A percentile compares a stretch with the other conserved stretches of the same genome.
phyloP scores from a whole-genome alignment of 805 yeast species.

The Wickerhamomyces bovis region DNA sequence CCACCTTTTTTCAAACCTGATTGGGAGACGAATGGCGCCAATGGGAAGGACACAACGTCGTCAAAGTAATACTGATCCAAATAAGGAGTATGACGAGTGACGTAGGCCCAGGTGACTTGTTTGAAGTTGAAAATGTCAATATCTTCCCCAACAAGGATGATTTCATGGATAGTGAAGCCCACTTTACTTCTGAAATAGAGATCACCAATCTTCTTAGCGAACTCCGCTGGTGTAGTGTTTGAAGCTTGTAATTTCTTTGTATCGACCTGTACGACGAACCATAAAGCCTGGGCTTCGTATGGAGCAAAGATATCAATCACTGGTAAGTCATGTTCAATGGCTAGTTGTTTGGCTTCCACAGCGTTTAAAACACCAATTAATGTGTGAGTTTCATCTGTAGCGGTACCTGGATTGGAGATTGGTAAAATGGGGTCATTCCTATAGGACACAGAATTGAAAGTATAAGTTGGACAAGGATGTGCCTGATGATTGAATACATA shows the following conservation, averaged over 20 bases:
- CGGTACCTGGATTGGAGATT: slow-evolving; percentile 24
- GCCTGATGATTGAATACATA: slow-evolving; percentile 20
- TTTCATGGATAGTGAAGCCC: slow-evolving; percentile 21
- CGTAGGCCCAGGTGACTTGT: slow-evolving; percentile 25
- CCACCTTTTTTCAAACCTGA: slow-evolving; percentile 17
- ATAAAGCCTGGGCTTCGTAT: slow-evolving; percentile 23
- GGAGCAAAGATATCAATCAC: slow-evolving; percentile 23
- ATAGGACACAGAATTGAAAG: slow-evolving; percentile 19
- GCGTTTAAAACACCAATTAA: slow-evolving; percentile 22
- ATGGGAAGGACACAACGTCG: slow-evolving; percentile 18
- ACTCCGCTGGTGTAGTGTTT: slow-evolving; percentile 16
- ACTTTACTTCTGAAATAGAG: slow-evolving; percentile 12
- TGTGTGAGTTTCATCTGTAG: slow-evolving; percentile 26
- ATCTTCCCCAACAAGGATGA: slow-evolving; percentile 24
- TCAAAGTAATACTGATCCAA: slow-evolving; percentile 18
- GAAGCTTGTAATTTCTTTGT: slow-evolving; percentile 18
- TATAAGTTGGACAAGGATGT: slow-evolving; percentile 25
- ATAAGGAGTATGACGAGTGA: slow-evolving; percentile 24
- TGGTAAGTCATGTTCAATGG: slow-evolving; percentile 8
- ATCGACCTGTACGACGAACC: slow-evolving; percentile 21
- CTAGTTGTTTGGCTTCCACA: slow-evolving; percentile 15
- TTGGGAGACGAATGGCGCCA: slow-evolving; percentile 23
- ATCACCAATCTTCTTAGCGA: slow-evolving; percentile 20
- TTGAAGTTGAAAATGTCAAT: slow-evolving; percentile 24
- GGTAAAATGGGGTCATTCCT: slow-evolving; percentile 24